A percentile compares a stretch with the other conserved stretches of the same genome.
Conservation (phyloP, 495 filamentous ascomycete species). For the Xylona heveae region DNA sequence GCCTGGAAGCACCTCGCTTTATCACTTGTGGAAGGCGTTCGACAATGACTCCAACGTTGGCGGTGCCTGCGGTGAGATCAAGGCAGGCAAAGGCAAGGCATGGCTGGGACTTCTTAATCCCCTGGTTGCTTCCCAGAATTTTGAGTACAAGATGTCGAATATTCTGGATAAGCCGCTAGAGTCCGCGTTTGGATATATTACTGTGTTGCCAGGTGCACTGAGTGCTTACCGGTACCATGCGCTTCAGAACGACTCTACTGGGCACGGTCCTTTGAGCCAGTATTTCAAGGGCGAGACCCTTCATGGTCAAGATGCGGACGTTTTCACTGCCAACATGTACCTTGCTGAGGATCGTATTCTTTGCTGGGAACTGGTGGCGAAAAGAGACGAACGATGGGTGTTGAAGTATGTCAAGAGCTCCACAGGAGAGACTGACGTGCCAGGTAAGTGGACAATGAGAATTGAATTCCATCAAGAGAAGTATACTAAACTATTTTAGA, state of each 20-base stretch:
- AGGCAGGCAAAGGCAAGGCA: slow-evolving; percentile 74
- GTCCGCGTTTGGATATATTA: slow-evolving; percentile 95
- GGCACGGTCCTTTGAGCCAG: slow-evolving; percentile 86
- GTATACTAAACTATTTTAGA: slow-evolving; percentile 19
- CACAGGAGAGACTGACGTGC: slow-evolving; percentile 93
- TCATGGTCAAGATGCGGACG: slow-evolving; percentile 90
- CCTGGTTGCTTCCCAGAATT: slow-evolving; percentile 91
- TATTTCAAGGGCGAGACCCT: slow-evolving; percentile 99
- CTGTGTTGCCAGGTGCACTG: slow-evolving; percentile 83
- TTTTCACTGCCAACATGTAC: slow-evolving; percentile 99
- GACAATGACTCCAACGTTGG: slow-evolving; percentile 93
- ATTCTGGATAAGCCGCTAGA: slow-evolving; percentile 96
- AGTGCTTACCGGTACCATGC: slow-evolving; percentile 94
- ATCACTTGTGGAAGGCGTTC: slow-evolving; percentile 98
- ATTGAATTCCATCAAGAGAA: background rate
- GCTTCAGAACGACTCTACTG: slow-evolving; percentile 87
- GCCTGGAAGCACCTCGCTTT: slow-evolving; percentile 68
- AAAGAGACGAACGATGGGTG: slow-evolving; percentile 87
- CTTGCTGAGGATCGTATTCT: slow-evolving; percentile 95
- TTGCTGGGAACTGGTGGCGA: slow-evolving; percentile 97
- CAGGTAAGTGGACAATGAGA: slow-evolving; percentile 31
- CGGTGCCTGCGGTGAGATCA: slow-evolving; percentile 93
- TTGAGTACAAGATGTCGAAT: slow-evolving; percentile 99
- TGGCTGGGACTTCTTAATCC: slow-evolving; percentile 78
- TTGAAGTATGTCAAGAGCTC: slow-evolving; percentile 93